Evolutionary conservation across 2,329 filamentous ascomycete species (phyloP).

Genomic region (Apiospora koreana): DNA sequence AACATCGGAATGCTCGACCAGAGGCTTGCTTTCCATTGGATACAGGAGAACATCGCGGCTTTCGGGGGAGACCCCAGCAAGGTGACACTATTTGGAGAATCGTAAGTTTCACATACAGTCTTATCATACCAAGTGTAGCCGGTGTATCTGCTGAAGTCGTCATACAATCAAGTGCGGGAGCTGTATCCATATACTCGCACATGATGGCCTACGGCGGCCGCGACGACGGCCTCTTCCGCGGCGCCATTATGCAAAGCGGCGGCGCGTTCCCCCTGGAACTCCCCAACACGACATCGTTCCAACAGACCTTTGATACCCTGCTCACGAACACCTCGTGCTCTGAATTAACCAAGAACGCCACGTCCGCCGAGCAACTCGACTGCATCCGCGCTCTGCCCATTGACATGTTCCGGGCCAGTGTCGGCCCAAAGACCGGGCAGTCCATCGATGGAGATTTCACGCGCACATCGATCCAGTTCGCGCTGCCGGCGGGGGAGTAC

Average conservation of each 20-base stretch:
- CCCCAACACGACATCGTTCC: slow-evolving; percentile 36
- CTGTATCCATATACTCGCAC: slow-evolving; percentile 5
- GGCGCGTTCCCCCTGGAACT: slow-evolving; percentile 33
- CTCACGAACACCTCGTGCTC: slow-evolving; percentile 37
- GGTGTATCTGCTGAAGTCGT: neutral
- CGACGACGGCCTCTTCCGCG: slow-evolving; percentile 55
- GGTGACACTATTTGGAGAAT: slow-evolving; percentile 56
- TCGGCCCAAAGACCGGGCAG: neutral
- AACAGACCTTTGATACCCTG: slow-evolving; percentile 34
- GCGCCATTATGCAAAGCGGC: slow-evolving; percentile 55
- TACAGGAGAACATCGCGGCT: slow-evolving; percentile 50
- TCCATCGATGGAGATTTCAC: slow-evolving; percentile 11
- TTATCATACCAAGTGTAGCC: too few relatives aligned
- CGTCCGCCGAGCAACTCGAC: neutral
- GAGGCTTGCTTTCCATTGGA: slow-evolving; percentile 50
- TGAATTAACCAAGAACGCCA: slow-evolving; percentile 6
- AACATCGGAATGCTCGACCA: slow-evolving; percentile 54
- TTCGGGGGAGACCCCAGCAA: slow-evolving; percentile 50
- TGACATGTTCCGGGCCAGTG: neutral
- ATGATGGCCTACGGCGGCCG: slow-evolving; percentile 55
- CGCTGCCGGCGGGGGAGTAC: neutral
- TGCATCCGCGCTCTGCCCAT: neutral
- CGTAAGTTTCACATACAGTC: slow-evolving; percentile 18
- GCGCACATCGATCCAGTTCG: slow-evolving; percentile 9
- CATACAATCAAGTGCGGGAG: slow-evolving; percentile 43